Evolutionary conservation across 1,139 yeast species (phyloP).

Genomic region (Yamadazyma buinensis): DNA sequence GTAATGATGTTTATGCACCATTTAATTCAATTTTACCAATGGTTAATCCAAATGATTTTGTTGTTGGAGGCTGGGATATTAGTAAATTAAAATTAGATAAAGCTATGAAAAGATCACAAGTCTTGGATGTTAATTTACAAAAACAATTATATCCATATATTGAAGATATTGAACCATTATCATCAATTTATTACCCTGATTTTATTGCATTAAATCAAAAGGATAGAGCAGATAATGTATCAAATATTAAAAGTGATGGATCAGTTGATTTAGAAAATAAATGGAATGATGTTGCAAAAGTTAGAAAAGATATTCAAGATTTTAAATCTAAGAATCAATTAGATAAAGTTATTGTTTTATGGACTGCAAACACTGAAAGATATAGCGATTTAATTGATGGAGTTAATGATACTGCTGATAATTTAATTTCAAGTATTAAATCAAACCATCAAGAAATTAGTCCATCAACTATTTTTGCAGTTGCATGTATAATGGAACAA

Average conservation of each 20-base stretch:
- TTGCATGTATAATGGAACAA: slow-evolving; percentile 84
- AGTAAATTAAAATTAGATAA: slow-evolving; percentile 63
- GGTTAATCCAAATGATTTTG: slow-evolving; percentile 85
- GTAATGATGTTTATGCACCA: slow-evolving; percentile 90
- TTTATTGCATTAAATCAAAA: slow-evolving; percentile 94
- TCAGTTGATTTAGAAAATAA: slow-evolving; percentile 57
- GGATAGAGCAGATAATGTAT: slow-evolving; percentile 85
- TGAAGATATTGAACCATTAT: slow-evolving; percentile 65
- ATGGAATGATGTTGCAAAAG: slow-evolving; percentile 87
- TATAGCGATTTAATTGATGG: slow-evolving; percentile 75
- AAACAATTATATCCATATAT: slow-evolving; percentile 67
- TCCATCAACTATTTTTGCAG: slow-evolving; percentile 90
- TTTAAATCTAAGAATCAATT: slow-evolving; percentile 71
- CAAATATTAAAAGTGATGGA: slow-evolving; percentile 52
- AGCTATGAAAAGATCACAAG: slow-evolving; percentile 85
- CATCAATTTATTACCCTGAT: slow-evolving; percentile 91
- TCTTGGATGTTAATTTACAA: slow-evolving; percentile 82
- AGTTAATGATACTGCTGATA: slow-evolving; percentile 86
- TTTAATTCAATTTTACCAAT: slow-evolving; percentile 86
- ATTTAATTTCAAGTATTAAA: slow-evolving; percentile 71
- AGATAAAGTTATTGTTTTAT: slow-evolving; percentile 84
- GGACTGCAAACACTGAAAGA: slow-evolving; percentile 98
- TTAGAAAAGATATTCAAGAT: slow-evolving; percentile 77
- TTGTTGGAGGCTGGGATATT: slow-evolving; percentile 95
- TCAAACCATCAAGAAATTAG: slow-evolving; percentile 78